Percentiles rank a stretch among this genome's conserved stretches.
These are phyloP conservation scores for Lodderomyces metapsilosis DNA, from an alignment of 1,139 yeast genomes.

Conservation along the genomic window DNA sequence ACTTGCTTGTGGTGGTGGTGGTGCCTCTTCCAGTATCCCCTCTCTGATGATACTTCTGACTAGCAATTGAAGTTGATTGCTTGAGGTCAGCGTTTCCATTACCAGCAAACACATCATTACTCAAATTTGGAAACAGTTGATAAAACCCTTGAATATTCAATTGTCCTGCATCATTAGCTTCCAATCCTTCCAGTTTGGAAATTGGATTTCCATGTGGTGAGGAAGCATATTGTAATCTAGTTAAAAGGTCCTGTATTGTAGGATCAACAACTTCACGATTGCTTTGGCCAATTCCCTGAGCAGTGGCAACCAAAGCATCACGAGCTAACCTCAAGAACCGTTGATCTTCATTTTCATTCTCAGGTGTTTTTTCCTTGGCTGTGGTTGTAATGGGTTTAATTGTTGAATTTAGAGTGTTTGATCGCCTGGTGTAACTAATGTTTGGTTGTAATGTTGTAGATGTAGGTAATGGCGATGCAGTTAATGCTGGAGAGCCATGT, in stretches of 20 bases:
- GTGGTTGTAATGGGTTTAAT: neutral
- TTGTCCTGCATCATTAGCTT: slow-evolving; percentile 42
- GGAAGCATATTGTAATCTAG: slow-evolving; percentile 51
- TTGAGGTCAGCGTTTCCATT: neutral
- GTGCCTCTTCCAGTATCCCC: no score
- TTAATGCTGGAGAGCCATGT: slow-evolving; percentile 1
- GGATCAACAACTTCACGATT: slow-evolving; percentile 44
- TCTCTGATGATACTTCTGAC: no score
- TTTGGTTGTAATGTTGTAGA: slow-evolving; percentile 11
- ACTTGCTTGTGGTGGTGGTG: slow-evolving; percentile 2
- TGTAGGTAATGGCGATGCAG: slow-evolving; percentile 6
- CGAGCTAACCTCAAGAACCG: slow-evolving; percentile 42
- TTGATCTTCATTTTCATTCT: slow-evolving; percentile 33
- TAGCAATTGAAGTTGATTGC: no score
- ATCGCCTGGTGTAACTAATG: slow-evolving; percentile 13
- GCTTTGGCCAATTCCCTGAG: slow-evolving; percentile 29
- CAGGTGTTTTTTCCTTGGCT: slow-evolving; percentile 7
- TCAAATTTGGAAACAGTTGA: slow-evolving; percentile 42
- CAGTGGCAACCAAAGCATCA: slow-evolving; percentile 49
- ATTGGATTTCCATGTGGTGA: slow-evolving; percentile 56
- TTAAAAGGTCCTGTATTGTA: slow-evolving; percentile 50
- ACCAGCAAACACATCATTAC: slow-evolving; percentile 36
- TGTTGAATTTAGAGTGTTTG: neutral
- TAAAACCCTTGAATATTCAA: slow-evolving; percentile 46
- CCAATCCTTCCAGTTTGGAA: slow-evolving; percentile 31